phyloP scores from a whole-genome alignment of 2,329 filamentous ascomycete genomes.

The Colletotrichum orchidophilum region DNA sequence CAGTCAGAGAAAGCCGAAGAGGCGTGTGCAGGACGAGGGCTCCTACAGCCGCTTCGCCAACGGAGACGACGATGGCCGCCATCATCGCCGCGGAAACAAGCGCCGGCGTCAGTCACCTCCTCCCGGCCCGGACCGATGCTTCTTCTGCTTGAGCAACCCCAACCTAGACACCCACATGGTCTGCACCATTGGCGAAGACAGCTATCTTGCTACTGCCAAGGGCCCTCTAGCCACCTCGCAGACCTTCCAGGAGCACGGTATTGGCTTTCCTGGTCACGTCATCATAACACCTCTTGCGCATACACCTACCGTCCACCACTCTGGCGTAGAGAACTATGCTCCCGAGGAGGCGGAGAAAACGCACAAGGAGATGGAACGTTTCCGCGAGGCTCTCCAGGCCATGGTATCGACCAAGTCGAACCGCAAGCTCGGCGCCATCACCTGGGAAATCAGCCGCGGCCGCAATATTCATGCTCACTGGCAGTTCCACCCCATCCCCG shows the following conservation, averaged over 20 bases:
- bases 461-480: slow-evolving; percentile 90
- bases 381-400: slow-evolving; percentile 78
- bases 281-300: slow-evolving; percentile 92
- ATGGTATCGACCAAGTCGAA: slow-evolving; percentile 73
- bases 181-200: slow-evolving; percentile 85
- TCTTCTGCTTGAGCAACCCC: slow-evolving; percentile 93
- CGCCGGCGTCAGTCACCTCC: slow-evolving; percentile 62
- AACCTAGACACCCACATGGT: slow-evolving; percentile 88
- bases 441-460: slow-evolving; percentile 89
- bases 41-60: slow-evolving; percentile 65
- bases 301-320: slow-evolving; percentile 75
- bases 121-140: slow-evolving; percentile 82
- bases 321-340: slow-evolving; percentile 63
- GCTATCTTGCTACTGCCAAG: slow-evolving; percentile 91
- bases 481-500: slow-evolving; percentile 86
- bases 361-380: slow-evolving; percentile 83
- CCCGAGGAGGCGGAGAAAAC: slow-evolving; percentile 68
- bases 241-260: slow-evolving; percentile 71
- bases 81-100: slow-evolving; percentile 53
- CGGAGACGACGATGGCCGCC: slow-evolving; percentile 50
- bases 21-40: slow-evolving; percentile 63
- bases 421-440: slow-evolving; percentile 79
- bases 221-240: slow-evolving; percentile 80
- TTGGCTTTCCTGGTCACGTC: slow-evolving; percentile 85
- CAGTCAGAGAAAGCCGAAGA: slow-evolving; percentile 59